Evolutionary conservation across 139 green algal species (phyloP).

Genomic region (Raphidocelis subcapitata): DNA sequence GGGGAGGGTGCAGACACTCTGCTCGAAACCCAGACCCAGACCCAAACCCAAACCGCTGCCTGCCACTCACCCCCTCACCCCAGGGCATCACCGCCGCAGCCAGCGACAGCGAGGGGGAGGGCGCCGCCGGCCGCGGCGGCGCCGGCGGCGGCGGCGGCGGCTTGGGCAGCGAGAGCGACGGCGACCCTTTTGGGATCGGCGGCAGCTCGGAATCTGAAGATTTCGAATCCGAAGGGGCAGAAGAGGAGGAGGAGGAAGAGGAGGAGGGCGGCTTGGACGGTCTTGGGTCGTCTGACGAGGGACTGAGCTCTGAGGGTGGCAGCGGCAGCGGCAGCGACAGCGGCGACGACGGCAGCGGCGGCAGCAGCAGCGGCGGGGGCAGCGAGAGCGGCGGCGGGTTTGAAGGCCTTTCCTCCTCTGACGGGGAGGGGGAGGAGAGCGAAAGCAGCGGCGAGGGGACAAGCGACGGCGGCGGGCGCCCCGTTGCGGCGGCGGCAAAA

Average conservation of each 20-base stretch:
- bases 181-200: background rate
- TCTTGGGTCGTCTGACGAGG: background rate
- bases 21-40: too few species aligned
- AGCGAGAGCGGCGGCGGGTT: too few species aligned
- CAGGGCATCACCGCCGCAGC: slow-evolving; percentile 21
- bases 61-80: too few species aligned
- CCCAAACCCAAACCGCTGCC: too few species aligned
- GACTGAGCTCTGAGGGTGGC: background rate
- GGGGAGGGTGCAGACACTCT: too few species aligned
- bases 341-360: slow-evolving; percentile 1
- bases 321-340: background rate
- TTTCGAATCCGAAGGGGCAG: background rate
- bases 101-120: background rate
- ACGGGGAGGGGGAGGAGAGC: background rate
- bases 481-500: background rate
- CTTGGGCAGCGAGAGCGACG: background rate
- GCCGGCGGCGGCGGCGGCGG: background rate
- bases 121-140: background rate
- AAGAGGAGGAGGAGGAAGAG: background rate
- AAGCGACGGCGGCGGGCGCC: background rate
- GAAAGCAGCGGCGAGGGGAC: background rate
- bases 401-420: too few species aligned
- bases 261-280: background rate
- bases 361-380: too few species aligned
- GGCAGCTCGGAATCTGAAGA: background rate